phyloP scores from a whole-genome alignment of 208 protist species.

The Acanthamoeba sp. region DNA sequence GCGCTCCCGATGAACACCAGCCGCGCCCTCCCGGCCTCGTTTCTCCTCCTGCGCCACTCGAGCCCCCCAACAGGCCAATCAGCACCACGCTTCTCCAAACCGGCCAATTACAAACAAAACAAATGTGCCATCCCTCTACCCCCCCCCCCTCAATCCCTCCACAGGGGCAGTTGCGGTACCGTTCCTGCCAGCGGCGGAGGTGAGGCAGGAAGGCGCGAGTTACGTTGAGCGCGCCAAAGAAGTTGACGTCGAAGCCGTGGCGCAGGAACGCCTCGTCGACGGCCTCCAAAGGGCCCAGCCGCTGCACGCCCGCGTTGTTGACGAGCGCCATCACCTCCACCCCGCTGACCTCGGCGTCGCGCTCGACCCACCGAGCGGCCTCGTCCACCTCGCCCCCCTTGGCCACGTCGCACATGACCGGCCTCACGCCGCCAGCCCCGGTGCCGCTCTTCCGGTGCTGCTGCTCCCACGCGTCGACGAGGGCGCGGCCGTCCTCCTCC shows the following conservation, averaged over 20 bases:
- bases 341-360: neutral
- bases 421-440: neutral
- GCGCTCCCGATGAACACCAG: constrained; percentile 60
- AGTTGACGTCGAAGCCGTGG: constrained; percentile 56
- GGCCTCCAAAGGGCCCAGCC: neutral
- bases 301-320: constrained; percentile 52
- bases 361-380: neutral
- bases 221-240: constrained; percentile 23
- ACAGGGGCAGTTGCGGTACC: neutral
- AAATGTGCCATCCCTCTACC: neutral
- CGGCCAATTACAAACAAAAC: too few relatives aligned
- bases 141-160: neutral
- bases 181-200: constrained; percentile 12
- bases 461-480: constrained; percentile 10
- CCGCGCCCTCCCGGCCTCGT: neutral
- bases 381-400: neutral
- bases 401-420: constrained; percentile 24
- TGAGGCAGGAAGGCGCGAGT: constrained; percentile 55
- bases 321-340: constrained; percentile 18
- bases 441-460: neutral
- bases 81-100: too few relatives aligned
- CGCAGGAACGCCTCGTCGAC: constrained; percentile 20
- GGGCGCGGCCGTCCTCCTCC: neutral
- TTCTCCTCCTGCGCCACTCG: neutral
- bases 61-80: neutral